Evolutionary conservation across 495 filamentous ascomycete species (phyloP).

Genomic region (Astrothelium subdiscretum): DNA sequence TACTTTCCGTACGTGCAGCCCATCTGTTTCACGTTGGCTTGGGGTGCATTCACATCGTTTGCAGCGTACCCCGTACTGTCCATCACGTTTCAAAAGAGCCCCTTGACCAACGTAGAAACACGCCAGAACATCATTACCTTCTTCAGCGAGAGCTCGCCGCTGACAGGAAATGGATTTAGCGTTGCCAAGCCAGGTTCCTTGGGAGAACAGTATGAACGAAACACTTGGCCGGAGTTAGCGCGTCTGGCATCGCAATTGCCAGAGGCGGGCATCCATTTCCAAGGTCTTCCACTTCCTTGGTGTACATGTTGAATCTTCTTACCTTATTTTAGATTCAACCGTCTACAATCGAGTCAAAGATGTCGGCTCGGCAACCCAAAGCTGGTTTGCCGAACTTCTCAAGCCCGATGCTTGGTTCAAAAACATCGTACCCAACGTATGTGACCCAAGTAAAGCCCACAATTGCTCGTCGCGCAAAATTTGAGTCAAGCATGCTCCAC

Average conservation of each 20-base stretch:
- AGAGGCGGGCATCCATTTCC: constrained; percentile 84
- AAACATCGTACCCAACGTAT: constrained; percentile 59
- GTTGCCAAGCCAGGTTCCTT: constrained; percentile 41
- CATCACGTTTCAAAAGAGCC: background rate
- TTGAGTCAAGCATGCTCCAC: no score
- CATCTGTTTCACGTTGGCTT: background rate
- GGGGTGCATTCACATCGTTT: background rate
- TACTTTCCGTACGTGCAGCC: constrained; percentile 59
- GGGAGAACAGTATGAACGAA: constrained; percentile 40
- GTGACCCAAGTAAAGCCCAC: constrained; percentile 20
- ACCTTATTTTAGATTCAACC: constrained; percentile 33
- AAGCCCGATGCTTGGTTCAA: constrained; percentile 71
- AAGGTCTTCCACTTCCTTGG: constrained; percentile 37
- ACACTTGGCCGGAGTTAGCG: constrained; percentile 31
- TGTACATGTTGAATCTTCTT: background rate
- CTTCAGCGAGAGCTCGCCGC: background rate
- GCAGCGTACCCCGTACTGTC: background rate
- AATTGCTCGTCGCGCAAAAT: no score
- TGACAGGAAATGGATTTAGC: constrained; percentile 21
- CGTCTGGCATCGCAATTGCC: constrained; percentile 51
- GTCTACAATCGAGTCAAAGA: constrained; percentile 59
- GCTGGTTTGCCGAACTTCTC: constrained; percentile 52
- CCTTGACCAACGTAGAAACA: background rate
- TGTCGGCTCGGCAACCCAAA: constrained; percentile 33
- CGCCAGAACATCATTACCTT: background rate